Base-by-base conservation (phyloP, 371 early-diverging fungal species). In the Smittium culicis region DNA sequence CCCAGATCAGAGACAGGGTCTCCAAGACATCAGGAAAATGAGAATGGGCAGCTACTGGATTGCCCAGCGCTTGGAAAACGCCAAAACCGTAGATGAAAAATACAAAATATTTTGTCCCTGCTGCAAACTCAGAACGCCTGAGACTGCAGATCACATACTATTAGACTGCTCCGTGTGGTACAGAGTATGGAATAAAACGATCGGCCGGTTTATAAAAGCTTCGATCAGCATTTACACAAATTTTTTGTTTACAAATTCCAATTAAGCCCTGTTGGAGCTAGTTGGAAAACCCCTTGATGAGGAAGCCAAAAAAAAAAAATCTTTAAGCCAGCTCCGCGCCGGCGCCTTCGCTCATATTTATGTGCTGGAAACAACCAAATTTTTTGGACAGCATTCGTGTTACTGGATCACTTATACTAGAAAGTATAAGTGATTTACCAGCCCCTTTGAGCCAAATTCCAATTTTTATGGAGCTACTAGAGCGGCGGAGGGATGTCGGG, bases 361-460 rank as follows among this genome's bases (percentile, higher is more conserved):
- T 16, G 60, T 11, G 14, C n/a, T 59, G 60, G 60, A 29, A 14
- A 59, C 60, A 31, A n/a, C n/a, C 11, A 5, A n/a, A 59, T n/a
- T 59, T 59, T 59, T 59, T 59, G 60, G 60, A 59, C n/a, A n/a
- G 60, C 27, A 59, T 59, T 16, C 31, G 60, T 59, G 29, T 27
- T 29, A n/a, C 60, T 27, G n/a, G 60, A 31, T 29, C n/a, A n/a
- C 5, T 16, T 29, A 59, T 59, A 27, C 31, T 59, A 5, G 60
- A 59, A 27, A 16, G 60, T 29, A 59, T n/a, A 29, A 59, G 60
- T 29, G 16, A 27, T 11, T 27, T 16, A 59, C 27, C 5, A 59
- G n/a, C 60, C 60, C 31, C n/a, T n/a, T 29, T 29, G 60, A 59
- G n/a, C 60, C 60, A 59, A 59, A 11, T 5, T n/a, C 60, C 60